Base-by-base conservation (phyloP, 192 early-diverging fungal species). In the Backusella tarrabulga region DNA sequence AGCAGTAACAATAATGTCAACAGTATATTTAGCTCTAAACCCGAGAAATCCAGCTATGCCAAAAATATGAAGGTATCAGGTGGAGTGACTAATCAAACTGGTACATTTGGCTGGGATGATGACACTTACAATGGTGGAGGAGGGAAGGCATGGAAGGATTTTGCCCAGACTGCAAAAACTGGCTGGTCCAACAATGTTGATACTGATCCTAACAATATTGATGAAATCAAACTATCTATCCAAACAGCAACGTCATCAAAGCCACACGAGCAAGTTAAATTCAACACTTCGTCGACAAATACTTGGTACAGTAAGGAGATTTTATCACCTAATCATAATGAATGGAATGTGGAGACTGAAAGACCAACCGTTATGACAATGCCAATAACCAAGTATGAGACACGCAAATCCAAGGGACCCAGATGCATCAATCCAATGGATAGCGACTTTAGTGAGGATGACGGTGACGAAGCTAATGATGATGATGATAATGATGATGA, bases 291-390 rank as follows among this genome's bases (percentile, higher is more conserved):
- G 4, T 63, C 12, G 4, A 63, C 19, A 11, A 63, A 63, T 3
- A 4, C 11, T 2, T 72, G 29, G 40, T 11, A 72, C 14, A 32
- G 6, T 21, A 42, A 17, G 1, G 23, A 50, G 2, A 29, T 32
- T 1, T 42, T 23, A 50, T 15, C 26, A 0, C n/a, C 71, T 2
- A 6, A 44, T 3, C 7, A 41, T 23, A 40, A 75, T 32, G 42
- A 67, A 21, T 75, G 74, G 74, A 42, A 68, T 19, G 32, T 42
- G 1, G 14, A 42, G 41, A 29, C 38, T 19, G 66, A 67, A n/a
- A 35, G 66, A 50, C 74, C 74, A 8, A 54, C 67, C 7, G 34
- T 41, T 3, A 75, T 75, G 74, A 66, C 14, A n/a, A 75, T 75
- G 74, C 38, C 41, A 32, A 32, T 75, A 26, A 26, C 56, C 19